Evolutionary conservation across 2,329 filamentous ascomycete genomes (phyloP).

Genomic region (Fusarium sp.): DNA sequence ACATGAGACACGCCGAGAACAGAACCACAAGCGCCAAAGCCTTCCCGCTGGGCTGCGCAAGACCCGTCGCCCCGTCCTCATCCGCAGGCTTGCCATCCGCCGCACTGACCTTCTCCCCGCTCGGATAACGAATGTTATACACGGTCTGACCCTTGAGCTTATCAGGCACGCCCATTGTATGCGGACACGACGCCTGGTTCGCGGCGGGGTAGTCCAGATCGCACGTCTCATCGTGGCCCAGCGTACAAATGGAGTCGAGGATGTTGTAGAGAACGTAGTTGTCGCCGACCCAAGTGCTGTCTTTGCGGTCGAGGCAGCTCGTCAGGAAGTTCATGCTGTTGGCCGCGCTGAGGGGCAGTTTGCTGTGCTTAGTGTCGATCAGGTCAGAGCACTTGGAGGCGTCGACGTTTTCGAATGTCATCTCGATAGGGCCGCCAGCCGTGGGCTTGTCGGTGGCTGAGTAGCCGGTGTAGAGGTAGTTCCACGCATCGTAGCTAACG

Average conservation of each 20-base stretch:
- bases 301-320: constrained; percentile 57
- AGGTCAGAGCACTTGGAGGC: constrained; percentile 62
- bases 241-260: constrained; percentile 61
- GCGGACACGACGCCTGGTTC: constrained; percentile 62
- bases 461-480: constrained; percentile 66
- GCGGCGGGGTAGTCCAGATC: constrained; percentile 57
- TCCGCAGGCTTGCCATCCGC: constrained; percentile 35
- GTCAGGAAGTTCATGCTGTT: constrained; percentile 68
- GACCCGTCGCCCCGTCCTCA: constrained; percentile 16
- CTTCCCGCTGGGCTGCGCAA: constrained; percentile 13
- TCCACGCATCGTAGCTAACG: constrained; percentile 73
- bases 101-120: constrained; percentile 58
- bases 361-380: constrained; percentile 59
- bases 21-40: constrained; percentile 34
- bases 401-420: constrained; percentile 61
- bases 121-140: constrained; percentile 63
- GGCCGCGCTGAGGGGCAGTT: constrained; percentile 60
- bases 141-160: constrained; percentile 57
- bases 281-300: constrained; percentile 61
- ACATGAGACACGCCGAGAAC: constrained; percentile 21
- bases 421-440: constrained; percentile 62
- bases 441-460: constrained; percentile 61
- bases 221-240: constrained; percentile 63
- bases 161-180: constrained; percentile 57
- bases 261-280: constrained; percentile 67